Evolutionary conservation across 345 rosid genomes (phyloP).

Genomic region (Lepidium didymum): DNA sequence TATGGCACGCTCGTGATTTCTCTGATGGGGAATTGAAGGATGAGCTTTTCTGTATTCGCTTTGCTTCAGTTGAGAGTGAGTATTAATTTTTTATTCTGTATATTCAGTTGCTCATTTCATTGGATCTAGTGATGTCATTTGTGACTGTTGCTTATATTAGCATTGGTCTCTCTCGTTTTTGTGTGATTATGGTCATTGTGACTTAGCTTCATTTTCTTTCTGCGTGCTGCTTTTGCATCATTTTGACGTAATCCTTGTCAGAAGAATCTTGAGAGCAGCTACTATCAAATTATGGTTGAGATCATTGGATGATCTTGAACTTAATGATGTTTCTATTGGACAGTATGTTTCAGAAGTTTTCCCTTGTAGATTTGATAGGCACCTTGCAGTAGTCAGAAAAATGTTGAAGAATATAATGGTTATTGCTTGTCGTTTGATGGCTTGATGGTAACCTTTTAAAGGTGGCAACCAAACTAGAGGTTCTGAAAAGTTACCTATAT

Average conservation of each 20-base stretch:
- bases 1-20: slow-evolving; percentile 62
- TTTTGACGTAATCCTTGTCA: not conserved
- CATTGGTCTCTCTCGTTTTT: not conserved
- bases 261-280: not conserved
- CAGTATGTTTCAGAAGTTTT: not conserved
- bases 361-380: not conserved
- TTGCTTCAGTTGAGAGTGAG: slow-evolving; percentile 65
- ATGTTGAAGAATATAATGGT: not conserved
- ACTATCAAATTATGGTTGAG: not conserved
- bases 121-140: not conserved
- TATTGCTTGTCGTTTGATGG: not conserved
- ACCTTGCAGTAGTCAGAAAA: not conserved
- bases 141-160: not conserved
- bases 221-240: not conserved
- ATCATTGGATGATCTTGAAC: not conserved
- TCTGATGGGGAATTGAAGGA: slow-evolving; percentile 69
- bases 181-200: not conserved
- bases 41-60: slow-evolving; percentile 74
- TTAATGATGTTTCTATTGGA: not conserved
- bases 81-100: not conserved
- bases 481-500: not conserved
- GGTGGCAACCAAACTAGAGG: not conserved
- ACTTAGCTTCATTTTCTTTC: not conserved
- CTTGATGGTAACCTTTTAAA: not conserved
- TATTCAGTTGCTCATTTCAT: not conserved